phyloP scores from a whole-genome alignment of 2,329 filamentous ascomycete species.

The Pseudogymnoascus sp. region DNA sequence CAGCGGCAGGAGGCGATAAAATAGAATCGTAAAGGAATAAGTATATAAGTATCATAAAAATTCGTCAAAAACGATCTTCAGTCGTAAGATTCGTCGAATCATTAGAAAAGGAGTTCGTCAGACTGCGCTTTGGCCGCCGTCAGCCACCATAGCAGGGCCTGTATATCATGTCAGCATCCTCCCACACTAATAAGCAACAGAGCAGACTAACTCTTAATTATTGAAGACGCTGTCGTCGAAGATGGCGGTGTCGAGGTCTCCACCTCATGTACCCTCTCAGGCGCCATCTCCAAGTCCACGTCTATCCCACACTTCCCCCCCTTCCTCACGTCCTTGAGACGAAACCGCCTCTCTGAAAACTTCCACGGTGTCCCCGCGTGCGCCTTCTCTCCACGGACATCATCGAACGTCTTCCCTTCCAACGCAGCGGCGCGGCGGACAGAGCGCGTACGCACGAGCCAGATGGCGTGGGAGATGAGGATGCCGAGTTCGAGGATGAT shows the following conservation, averaged over 20 bases:
- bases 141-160: neutral
- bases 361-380: slow-evolving; percentile 29
- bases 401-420: slow-evolving; percentile 48
- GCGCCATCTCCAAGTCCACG: neutral
- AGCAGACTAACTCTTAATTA: neutral
- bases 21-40: neutral
- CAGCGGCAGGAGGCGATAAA: neutral
- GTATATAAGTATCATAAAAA: neutral
- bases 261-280: neutral
- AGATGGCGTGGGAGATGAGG: slow-evolving; percentile 51
- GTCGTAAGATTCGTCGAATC: neutral
- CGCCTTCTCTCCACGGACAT: slow-evolving; percentile 36
- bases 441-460: slow-evolving; percentile 48
- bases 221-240: neutral
- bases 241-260: neutral
- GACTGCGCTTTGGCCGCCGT: neutral
- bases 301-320: neutral
- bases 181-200: neutral
- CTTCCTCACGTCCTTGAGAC: neutral
- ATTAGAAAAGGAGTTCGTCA: neutral
- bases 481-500: slow-evolving; percentile 53
- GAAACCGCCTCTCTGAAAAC: slow-evolving; percentile 31
- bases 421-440: slow-evolving; percentile 45
- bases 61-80: neutral
- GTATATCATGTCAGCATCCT: neutral